Base-by-base conservation (phyloP, 768 basidiomycete species). In the Hericium coralloides region DNA sequence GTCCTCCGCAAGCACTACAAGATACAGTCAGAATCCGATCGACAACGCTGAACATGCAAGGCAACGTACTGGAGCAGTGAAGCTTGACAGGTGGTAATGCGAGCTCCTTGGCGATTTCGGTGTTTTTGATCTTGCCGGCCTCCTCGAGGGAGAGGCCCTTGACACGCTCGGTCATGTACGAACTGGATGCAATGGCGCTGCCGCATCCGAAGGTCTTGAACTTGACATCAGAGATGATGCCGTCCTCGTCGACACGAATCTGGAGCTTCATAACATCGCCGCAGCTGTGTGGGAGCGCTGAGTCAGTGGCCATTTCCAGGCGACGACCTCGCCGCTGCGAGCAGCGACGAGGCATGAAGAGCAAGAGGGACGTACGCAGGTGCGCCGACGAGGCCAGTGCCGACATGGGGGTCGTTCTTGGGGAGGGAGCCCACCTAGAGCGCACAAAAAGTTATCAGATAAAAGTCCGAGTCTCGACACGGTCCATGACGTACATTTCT, bases 141-240 rank as follows among this genome's bases (percentile, higher is more conserved):
- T 94, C 92, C 54, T 98, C 97, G 56, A 99, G 73, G 9, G 87
- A 86, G 59, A 98, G 79, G 23, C 97, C 97, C 74, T 86, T 95
- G 59, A 99, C 95, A 53, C 94, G 89, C 75, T 99, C 95, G 17
- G 97, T 99, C 91, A 98, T 94, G 70, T 95, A 99, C 7, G 92
- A 95, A 67, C 92, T 94, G 1, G 93, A 95, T 0, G 97, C 97
- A 59, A 99, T 99, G 64, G 94, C 94, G 62, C 92, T 95, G 54
- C 97, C 97, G 70, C 97, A 98, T 2, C 97, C 95, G 71, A 99
- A 98, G 0, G 97, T 98, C 79, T 98, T 99, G 80, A 98, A 98
- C 74, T 95, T 97, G 73, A 98, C 97, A 69, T 99, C 97, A 50
- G 88, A 89, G 67, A 99, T 99, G 72, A 98, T 81, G 38, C 94